phyloP scores from a whole-genome alignment of 768 basidiomycete genomes.

The Thelephora ganbajun region DNA sequence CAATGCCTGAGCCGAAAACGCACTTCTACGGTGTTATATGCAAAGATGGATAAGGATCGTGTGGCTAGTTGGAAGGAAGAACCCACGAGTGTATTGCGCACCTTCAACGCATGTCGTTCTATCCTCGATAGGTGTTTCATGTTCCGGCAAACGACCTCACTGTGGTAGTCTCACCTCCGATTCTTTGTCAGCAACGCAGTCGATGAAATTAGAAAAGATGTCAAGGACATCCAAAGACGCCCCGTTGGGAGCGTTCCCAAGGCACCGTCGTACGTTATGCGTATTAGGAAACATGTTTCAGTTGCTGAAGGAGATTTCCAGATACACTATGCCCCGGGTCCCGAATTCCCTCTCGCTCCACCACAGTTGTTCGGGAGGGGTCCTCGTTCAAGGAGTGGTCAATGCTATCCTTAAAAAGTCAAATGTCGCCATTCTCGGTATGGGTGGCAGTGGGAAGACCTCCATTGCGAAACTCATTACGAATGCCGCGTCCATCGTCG shows the following conservation, averaged over 20 bases:
- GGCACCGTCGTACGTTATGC: neutral
- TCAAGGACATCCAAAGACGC: neutral
- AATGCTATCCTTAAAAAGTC: neutral
- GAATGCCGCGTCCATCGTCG: neutral
- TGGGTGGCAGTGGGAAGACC: slow-evolving; percentile 7
- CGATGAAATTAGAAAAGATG: neutral
- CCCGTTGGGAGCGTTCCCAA: neutral
- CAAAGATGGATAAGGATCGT: neutral
- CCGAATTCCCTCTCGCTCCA: neutral
- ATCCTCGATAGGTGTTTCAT: neutral
- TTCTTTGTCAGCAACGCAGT: neutral
- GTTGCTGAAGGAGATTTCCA: neutral
- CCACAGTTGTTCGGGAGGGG: neutral
- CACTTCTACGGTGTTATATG: neutral
- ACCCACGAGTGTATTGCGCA: neutral
- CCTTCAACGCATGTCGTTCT: neutral
- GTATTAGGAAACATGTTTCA: too few species aligned
- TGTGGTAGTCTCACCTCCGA: neutral
- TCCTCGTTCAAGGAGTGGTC: neutral
- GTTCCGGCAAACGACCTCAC: neutral
- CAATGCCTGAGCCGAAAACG: neutral
- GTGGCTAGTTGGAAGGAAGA: neutral
- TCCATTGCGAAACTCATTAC: slow-evolving; percentile 3
- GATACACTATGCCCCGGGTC: neutral
- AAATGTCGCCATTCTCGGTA: slow-evolving; percentile 1